phyloP scores from a whole-genome alignment of 2,329 filamentous ascomycete genomes.

The Fusarium tanahbumbuense region DNA sequence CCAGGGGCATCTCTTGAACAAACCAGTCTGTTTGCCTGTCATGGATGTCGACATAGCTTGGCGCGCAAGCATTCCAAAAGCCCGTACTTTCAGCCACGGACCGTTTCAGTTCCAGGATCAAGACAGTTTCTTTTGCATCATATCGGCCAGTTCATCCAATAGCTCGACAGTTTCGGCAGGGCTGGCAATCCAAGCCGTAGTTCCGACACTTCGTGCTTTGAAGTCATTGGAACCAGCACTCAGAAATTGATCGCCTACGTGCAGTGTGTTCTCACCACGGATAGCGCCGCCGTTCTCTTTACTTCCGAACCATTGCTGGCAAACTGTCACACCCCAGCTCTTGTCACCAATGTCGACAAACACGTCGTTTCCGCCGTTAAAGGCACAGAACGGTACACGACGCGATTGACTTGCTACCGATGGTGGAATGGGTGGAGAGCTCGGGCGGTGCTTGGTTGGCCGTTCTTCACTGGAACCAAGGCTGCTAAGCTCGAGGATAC shows the following conservation, averaged over 20 bases:
- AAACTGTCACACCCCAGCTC: conserved; percentile 92
- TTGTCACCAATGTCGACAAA: conserved; percentile 99
- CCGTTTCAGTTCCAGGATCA: conserved; percentile 16
- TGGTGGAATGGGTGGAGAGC: conserved; percentile 33
- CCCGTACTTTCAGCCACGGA: neutral
- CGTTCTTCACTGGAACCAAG: conserved; percentile 51
- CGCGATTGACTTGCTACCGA: conserved; percentile 39
- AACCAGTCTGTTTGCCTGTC: neutral
- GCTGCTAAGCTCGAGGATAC: conserved; percentile 86
- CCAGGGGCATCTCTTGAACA: neutral
- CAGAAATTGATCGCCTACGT: conserved; percentile 97
- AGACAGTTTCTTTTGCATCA: conserved; percentile 58
- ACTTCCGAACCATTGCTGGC: conserved; percentile 87
- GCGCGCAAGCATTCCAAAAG: neutral
- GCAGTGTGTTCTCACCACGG: conserved; percentile 81
- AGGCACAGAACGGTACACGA: conserved; percentile 89
- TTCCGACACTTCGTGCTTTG: conserved; percentile 90
- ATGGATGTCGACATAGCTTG: neutral
- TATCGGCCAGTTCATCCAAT: conserved; percentile 80
- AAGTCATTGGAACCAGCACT: conserved; percentile 97
- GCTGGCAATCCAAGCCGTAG: conserved; percentile 96
- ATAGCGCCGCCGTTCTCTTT: conserved; percentile 59
- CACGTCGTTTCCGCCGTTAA: conserved; percentile 97
- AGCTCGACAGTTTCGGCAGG: conserved; percentile 90
- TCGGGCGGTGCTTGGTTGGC: conserved; percentile 40